Evolutionary conservation across 2,329 filamentous ascomycete species (phyloP).

Genomic region (Stemphylium vesicarium): DNA sequence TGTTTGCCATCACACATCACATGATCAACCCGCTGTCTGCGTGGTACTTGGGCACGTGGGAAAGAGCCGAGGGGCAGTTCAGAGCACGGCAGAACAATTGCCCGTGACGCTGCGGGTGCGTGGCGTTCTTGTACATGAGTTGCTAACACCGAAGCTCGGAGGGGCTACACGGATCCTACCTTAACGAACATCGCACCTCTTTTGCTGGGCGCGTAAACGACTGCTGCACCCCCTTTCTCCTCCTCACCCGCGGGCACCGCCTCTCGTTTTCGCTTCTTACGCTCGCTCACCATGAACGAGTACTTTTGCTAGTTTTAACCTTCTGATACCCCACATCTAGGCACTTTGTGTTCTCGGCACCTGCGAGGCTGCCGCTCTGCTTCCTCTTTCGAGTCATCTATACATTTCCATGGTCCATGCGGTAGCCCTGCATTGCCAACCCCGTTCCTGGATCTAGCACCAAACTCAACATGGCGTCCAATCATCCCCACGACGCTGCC

Average conservation of each 20-base stretch:
- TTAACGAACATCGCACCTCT: conserved; percentile 5
- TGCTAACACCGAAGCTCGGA: conserved; percentile 22
- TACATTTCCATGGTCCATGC: conserved; percentile 7
- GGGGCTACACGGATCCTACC: conserved; percentile 23
- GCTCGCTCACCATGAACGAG: conserved; percentile 7
- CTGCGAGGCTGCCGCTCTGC: neutral
- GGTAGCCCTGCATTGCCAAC: conserved; percentile 9
- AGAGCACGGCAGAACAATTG: conserved; percentile 15
- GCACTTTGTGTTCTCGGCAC: neutral
- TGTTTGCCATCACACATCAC: neutral
- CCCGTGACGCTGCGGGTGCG: conserved; percentile 8
- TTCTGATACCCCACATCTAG: conserved; percentile 5
- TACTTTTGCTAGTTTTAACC: conserved; percentile 2
- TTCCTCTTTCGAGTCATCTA: neutral
- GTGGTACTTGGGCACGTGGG: neutral
- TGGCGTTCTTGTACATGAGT: conserved; percentile 6
- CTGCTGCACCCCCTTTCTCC: too few relatives aligned
- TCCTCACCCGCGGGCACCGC: neutral
- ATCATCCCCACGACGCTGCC: conserved; percentile 11
- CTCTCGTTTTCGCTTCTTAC: conserved; percentile 3
- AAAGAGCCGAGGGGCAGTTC: neutral
- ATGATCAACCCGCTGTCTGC: neutral
- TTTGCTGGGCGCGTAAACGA: neutral
- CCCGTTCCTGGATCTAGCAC: conserved; percentile 5
- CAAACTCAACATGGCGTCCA: conserved; percentile 25